Evolutionary conservation across 495 filamentous ascomycete species (phyloP), one percentile per base, ranked within the genome.

Genomic region (Hyaloscypha hepaticicola): DNA sequence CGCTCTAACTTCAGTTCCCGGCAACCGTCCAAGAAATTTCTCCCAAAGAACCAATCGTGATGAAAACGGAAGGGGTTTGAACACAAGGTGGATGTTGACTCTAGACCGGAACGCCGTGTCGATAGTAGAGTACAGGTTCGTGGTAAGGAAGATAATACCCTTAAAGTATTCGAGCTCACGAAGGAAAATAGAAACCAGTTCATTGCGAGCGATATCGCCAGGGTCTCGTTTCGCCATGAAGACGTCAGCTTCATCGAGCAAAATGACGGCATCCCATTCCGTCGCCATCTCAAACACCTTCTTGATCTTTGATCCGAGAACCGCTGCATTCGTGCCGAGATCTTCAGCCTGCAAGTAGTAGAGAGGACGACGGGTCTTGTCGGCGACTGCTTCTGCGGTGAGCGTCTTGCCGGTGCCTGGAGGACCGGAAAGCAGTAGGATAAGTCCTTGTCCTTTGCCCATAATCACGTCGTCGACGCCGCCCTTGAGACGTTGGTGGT

Each of bases 131-230:
- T 60, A 50, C 11, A 71, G 75, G 57, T 83, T 82, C 22, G 80
- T 82, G 12, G 79, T 82, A n/a, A 82, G 58, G 69, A 82, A 82
- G 41, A 82, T 73, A 61, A 81, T 81, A 22, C 80, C 80, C 5
- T 73, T 72, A 64, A 80, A 86, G 69, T 85, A 85, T 72, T 87
- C 83, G 2, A 87, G 75, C 73, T 80, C 78, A 21, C 81, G 77
- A 24, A 84, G 74, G 58, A 85, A 85, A 45, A 82, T 65, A 16
- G 66, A 69, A 4, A 86, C 82, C 9, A 87, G 77, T 31, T 77
- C 77, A 66, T 86, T 86, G 14, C 83, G 76, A 21, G 71, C 72
- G 28, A 85, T 74, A 59, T 85, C 82, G 29, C 77, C 70, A 6
- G 73, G 70, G 38, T 73, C 71, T 16, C 82, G 77, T 58, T 78